Conservation (phyloP, 2,329 filamentous ascomycete species). For the Amylocarpus encephaloides region DNA sequence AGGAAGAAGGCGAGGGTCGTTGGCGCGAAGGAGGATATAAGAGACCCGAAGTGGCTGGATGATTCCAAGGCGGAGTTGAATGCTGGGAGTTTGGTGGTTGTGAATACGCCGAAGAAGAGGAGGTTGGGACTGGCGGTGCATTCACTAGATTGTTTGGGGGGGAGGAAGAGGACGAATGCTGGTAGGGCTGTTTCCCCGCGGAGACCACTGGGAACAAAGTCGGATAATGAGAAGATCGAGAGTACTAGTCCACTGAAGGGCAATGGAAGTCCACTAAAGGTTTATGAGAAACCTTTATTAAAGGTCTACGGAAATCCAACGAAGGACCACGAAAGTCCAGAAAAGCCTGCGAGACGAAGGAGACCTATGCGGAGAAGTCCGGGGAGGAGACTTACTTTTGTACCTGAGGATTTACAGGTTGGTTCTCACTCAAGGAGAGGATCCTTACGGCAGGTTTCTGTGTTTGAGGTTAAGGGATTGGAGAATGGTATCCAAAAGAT, state of each 20-base stretch:
- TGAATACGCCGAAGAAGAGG: slow-evolving; percentile 3
- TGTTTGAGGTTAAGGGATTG: too few relatives aligned
- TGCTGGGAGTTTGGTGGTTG: background rate
- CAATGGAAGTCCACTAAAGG: background rate
- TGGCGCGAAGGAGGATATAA: slow-evolving; percentile 30
- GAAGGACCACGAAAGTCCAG: background rate
- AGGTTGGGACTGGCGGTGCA: background rate
- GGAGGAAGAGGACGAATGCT: slow-evolving; percentile 30
- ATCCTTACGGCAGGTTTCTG: too few relatives aligned
- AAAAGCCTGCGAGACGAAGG: slow-evolving; percentile 14
- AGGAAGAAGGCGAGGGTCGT: slow-evolving; percentile 33
- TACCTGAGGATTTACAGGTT: slow-evolving; percentile 2
- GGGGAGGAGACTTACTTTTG: slow-evolving; percentile 9
- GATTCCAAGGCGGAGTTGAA: slow-evolving; percentile 1
- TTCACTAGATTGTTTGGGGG: slow-evolving; percentile 7
- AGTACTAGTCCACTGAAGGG: slow-evolving; percentile 6
- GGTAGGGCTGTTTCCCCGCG: slow-evolving; percentile 30
- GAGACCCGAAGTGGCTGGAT: slow-evolving; percentile 29
- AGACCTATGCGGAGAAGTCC: slow-evolving; percentile 23
- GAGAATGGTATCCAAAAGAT: too few relatives aligned
- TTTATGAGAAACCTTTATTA: too few relatives aligned
- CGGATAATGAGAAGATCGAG: background rate
- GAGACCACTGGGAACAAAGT: slow-evolving; percentile 21
- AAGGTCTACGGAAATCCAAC: background rate
- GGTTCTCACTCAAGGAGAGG: too few relatives aligned